Percentiles rank a stretch among this genome's conserved stretches.
These are phyloP conservation scores for Claviceps maximensis DNA, from an alignment of 2,329 filamentous ascomycete genomes.

Conservation along the genomic window DNA sequence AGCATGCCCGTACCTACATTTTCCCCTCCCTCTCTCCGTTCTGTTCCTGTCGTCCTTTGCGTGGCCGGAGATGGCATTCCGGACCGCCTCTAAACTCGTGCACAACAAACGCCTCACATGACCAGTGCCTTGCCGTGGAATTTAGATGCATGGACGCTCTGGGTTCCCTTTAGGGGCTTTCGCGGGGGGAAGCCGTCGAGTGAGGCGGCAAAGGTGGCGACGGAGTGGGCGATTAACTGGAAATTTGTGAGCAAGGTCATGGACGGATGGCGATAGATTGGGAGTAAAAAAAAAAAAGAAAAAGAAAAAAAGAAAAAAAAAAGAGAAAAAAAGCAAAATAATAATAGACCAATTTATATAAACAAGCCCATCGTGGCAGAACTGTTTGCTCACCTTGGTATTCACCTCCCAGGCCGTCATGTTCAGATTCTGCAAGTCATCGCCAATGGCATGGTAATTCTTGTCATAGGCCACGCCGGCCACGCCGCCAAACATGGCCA, in stretches of 20 bases:
- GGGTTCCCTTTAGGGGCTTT: too few species aligned
- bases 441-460: constrained; percentile 50
- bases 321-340: constrained; percentile 5
- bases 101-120: constrained; percentile 20
- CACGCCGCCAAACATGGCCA: constrained; percentile 54
- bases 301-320: constrained; percentile 3
- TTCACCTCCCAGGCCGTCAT: constrained; percentile 47
- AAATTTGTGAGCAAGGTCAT: too few species aligned
- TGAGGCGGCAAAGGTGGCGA: constrained; percentile 55
- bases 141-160: too few species aligned
- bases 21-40: too few species aligned
- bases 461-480: constrained; percentile 47
- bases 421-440: constrained; percentile 44
- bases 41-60: too few species aligned
- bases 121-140: constrained; percentile 37
- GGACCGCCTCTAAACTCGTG: too few species aligned
- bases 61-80: too few species aligned
- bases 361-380: too few species aligned
- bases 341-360: too few species aligned
- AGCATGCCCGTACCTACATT: too few species aligned
- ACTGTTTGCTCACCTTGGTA: constrained; percentile 33
- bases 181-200: constrained; percentile 47
- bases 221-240: constrained; percentile 55
- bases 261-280: background rate
- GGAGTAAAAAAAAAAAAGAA: constrained; percentile 6